Conservation (phyloP, 176 grass and related monocot species). For the Aegilops tauschii region DNA sequence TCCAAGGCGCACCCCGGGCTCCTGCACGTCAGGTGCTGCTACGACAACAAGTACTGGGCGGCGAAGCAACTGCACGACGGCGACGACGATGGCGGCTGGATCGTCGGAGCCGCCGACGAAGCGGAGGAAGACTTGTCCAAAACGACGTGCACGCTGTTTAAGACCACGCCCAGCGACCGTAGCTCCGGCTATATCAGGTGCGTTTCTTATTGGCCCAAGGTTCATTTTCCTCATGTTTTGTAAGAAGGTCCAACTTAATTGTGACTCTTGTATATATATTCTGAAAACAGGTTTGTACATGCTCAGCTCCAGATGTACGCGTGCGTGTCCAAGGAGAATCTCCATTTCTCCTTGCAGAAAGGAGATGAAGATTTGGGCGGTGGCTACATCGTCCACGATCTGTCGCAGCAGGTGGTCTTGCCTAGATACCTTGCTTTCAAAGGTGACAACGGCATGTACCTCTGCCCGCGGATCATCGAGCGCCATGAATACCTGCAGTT, state of each 20-base stretch:
- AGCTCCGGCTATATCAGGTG: not conserved
- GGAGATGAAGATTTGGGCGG: not conserved
- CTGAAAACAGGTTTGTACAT: conserved; percentile 8
- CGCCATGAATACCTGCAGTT: not conserved
- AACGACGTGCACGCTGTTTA: conserved; percentile 21
- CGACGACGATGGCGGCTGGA: not conserved
- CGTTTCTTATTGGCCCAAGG: too few relatives aligned
- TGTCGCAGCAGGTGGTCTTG: not conserved
- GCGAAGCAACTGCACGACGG: not conserved
- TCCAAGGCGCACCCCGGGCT: not conserved
- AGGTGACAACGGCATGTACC: conserved; percentile 24
- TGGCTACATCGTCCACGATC: not conserved
- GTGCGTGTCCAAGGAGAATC: not conserved
- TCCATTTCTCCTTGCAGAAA: not conserved
- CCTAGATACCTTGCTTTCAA: conserved; percentile 18
- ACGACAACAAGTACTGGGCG: conserved; percentile 29
- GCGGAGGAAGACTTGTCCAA: conserved; percentile 5
- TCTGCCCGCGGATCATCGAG: not conserved
- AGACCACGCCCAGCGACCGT: not conserved
- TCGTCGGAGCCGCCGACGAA: conserved; percentile 9
- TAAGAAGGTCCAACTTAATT: too few relatives aligned
- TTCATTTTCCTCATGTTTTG: too few relatives aligned
- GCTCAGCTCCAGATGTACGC: not conserved
- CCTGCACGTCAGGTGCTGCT: conserved; percentile 28
- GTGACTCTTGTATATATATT: too few relatives aligned